Percentiles rank a stretch among this genome's conserved stretches.
Evolutionary conservation across 1,284 basidiomycete species (phyloP).

Genomic region (Ceratobasidium sp.): DNA sequence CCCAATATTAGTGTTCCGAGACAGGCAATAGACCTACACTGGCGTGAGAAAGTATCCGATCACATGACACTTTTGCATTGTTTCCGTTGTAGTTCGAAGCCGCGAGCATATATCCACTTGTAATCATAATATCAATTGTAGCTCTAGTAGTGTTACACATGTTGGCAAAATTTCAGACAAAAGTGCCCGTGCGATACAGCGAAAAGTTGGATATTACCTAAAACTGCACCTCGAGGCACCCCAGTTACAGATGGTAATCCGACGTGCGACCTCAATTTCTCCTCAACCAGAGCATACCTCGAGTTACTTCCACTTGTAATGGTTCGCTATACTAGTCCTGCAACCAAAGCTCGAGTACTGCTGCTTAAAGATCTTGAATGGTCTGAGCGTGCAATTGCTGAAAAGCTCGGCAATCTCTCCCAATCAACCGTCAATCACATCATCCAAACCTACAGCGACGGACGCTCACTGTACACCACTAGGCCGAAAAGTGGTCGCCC

Average conservation of each 20-base stretch:
- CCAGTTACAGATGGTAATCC: not conserved
- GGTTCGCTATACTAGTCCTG: not conserved
- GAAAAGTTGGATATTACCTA: not conserved
- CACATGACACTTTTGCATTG: not conserved
- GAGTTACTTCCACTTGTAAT: not conserved
- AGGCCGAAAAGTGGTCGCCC: not conserved
- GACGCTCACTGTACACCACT: not conserved
- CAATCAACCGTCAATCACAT: not conserved
- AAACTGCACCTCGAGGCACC: not conserved
- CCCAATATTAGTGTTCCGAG: too few species aligned
- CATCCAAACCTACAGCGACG: not conserved
- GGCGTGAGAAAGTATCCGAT: not conserved
- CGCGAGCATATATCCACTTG: not conserved
- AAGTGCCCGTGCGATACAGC: not conserved
- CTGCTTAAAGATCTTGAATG: not conserved
- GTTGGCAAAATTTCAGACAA: not conserved
- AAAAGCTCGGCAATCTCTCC: not conserved
- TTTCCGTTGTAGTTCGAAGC: not conserved
- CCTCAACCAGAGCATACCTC: not conserved
- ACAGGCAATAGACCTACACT: not conserved
- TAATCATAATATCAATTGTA: not conserved
- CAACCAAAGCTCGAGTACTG: not conserved
- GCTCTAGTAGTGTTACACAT: not conserved
- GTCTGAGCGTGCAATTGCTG: not conserved
- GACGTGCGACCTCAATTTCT: not conserved